phyloP scores from a whole-genome alignment of 1,284 basidiomycete species.

The Trichosporon sp. region DNA sequence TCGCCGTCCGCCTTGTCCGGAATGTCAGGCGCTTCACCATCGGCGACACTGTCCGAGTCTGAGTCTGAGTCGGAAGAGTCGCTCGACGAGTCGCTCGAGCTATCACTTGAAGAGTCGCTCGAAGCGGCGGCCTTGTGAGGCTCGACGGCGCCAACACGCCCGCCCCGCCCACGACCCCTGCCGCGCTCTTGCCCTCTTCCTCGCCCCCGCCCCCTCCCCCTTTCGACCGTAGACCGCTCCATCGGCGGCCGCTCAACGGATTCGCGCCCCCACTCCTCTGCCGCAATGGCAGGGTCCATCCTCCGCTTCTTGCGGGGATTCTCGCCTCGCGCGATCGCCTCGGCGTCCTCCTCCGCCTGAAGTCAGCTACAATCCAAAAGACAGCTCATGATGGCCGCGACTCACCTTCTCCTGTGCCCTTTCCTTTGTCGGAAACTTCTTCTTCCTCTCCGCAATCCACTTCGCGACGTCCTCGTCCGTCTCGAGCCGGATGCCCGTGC shows the following conservation, averaged over 20 bases:
- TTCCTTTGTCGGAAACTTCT: slow-evolving; percentile 68
- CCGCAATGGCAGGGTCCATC: slow-evolving; percentile 34
- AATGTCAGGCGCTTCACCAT: not conserved
- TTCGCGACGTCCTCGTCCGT: slow-evolving; percentile 72
- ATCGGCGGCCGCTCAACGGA: not conserved
- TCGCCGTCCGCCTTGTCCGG: not conserved
- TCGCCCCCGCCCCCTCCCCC: slow-evolving; percentile 7
- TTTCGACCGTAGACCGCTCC: slow-evolving; percentile 29
- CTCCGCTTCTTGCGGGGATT: slow-evolving; percentile 47
- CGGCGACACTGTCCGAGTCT: slow-evolving; percentile 17
- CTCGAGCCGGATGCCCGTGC: slow-evolving; percentile 70
- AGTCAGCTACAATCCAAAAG: no score
- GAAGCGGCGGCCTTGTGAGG: not conserved
- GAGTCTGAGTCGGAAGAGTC: slow-evolving; percentile 23
- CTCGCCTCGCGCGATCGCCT: slow-evolving; percentile 73
- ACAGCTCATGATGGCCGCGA: no score
- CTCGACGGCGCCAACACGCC: not conserved
- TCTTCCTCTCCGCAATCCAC: slow-evolving; percentile 83
- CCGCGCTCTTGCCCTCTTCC: slow-evolving; percentile 12
- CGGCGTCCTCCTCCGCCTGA: slow-evolving; percentile 62
- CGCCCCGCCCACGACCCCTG: not conserved
- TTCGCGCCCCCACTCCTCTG: slow-evolving; percentile 44
- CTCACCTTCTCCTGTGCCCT: slow-evolving; percentile 66
- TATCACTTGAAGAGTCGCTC: not conserved
- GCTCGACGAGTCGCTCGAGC: slow-evolving; percentile 9